A percentile compares a stretch with the other conserved stretches of the same genome.
phyloP scores from a whole-genome alignment of 208 protist genomes.

The Trypanosomatidae sp. region DNA sequence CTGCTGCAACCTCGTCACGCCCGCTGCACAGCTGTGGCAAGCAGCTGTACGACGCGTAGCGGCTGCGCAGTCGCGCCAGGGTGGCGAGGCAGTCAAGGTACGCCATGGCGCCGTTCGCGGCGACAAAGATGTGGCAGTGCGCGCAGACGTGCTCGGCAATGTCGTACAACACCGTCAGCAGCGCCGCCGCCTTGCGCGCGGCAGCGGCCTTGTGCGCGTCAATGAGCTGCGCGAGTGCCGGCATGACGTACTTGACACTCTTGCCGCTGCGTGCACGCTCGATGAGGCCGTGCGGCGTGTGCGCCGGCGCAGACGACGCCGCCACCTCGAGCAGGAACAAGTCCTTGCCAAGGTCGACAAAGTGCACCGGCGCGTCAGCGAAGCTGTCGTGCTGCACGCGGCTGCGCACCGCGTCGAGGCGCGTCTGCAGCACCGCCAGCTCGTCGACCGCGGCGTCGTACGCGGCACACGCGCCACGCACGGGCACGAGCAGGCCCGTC shows the following conservation, averaged over 20 bases:
- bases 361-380: constrained; percentile 25
- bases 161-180: constrained; percentile 43
- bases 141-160: constrained; percentile 58
- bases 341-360: constrained; percentile 71
- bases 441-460: constrained; percentile 41
- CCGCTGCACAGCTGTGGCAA: constrained; percentile 9
- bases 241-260: constrained; percentile 59
- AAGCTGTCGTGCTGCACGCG: constrained; percentile 37
- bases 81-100: constrained; percentile 78
- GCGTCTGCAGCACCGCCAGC: constrained; percentile 22
- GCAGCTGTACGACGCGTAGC: constrained; percentile 9
- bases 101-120: constrained; percentile 34
- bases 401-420: constrained; percentile 31
- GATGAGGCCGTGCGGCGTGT: constrained; percentile 29
- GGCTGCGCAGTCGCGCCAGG: constrained; percentile 19
- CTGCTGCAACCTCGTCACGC: background rate
- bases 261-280: constrained; percentile 54
- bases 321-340: constrained; percentile 77
- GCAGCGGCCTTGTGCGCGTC: constrained; percentile 49
- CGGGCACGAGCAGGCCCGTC: constrained; percentile 47
- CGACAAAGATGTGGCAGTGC: constrained; percentile 40
- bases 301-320: constrained; percentile 17
- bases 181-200: constrained; percentile 27
- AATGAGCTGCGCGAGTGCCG: constrained; percentile 18
- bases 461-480: constrained; percentile 21